Conservation (phyloP, 768 basidiomycete genomes). For the Suillus tomentosus region DNA sequence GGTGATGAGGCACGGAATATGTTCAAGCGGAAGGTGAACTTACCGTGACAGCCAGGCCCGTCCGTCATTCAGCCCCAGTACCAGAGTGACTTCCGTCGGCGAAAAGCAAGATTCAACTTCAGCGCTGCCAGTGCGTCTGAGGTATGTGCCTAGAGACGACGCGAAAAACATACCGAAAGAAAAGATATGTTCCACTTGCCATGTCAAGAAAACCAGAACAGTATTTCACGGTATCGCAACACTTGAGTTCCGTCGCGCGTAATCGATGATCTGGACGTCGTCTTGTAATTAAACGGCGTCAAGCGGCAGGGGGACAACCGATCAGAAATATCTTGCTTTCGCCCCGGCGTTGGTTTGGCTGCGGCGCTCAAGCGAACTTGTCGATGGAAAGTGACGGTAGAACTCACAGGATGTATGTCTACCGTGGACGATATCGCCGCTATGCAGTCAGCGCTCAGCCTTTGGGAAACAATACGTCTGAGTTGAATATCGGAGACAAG, state of each 20-base stretch:
- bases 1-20: conserved; percentile 28
- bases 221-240: conserved; percentile 57
- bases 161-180: background rate
- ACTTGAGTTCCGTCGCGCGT: conserved; percentile 41
- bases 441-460: background rate
- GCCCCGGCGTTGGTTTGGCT: too few species aligned
- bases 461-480: background rate
- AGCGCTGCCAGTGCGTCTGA: background rate
- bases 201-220: conserved; percentile 62
- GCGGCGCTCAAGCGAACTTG: background rate
- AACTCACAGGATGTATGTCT: background rate
- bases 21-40: conserved; percentile 28
- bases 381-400: background rate
- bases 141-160: background rate
- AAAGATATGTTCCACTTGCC: conserved; percentile 52
- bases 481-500: too few species aligned
- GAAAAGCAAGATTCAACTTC: conserved; percentile 20
- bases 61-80: conserved; percentile 34
- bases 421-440: background rate
- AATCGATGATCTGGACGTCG: conserved; percentile 14
- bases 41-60: conserved; percentile 33
- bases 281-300: background rate
- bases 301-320: background rate
- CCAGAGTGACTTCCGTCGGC: conserved; percentile 29
- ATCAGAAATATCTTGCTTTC: background rate